Evolutionary conservation across 192 early-diverging fungal species (phyloP).

Genomic region (Backusella circina): DNA sequence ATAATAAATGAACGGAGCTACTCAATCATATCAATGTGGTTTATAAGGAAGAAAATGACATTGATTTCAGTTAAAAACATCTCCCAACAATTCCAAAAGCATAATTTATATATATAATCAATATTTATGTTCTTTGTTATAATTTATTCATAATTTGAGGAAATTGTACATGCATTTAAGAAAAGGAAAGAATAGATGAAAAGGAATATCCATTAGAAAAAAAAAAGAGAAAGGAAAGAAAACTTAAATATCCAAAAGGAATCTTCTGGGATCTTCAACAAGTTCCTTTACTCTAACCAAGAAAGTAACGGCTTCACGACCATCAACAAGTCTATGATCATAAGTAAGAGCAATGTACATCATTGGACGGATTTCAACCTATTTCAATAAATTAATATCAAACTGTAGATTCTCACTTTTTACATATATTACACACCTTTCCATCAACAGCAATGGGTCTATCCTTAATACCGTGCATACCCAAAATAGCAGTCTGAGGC

Average conservation of each 20-base stretch:
- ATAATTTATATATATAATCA: neutral
- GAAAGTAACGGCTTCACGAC: constrained; percentile 98
- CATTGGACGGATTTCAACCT: constrained; percentile 80
- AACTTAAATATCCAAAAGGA: constrained; percentile 85
- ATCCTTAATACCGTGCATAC: constrained; percentile 99
- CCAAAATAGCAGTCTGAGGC: constrained; percentile 95
- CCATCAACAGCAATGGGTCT: constrained; percentile 93
- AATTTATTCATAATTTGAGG: neutral
- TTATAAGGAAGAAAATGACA: too few species aligned
- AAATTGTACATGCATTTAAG: neutral
- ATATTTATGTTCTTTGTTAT: neutral
- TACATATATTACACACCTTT: constrained; percentile 22
- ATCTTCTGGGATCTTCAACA: constrained; percentile 92
- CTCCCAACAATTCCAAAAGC: too few species aligned
- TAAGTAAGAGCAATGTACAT: constrained; percentile 99
- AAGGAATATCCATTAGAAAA: neutral
- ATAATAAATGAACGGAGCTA: too few species aligned
- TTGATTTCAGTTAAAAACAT: too few species aligned
- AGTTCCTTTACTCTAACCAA: constrained; percentile 95
- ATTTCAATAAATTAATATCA: neutral
- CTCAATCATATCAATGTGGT: too few species aligned
- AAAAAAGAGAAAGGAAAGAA: neutral
- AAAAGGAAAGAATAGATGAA: constrained; percentile 3
- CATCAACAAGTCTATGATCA: constrained; percentile 98
- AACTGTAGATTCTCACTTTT: too few species aligned